Evolutionary conservation across 225 moss, liverwort and hornwort species (phyloP).

Genomic region (Lunularia cruciata): DNA sequence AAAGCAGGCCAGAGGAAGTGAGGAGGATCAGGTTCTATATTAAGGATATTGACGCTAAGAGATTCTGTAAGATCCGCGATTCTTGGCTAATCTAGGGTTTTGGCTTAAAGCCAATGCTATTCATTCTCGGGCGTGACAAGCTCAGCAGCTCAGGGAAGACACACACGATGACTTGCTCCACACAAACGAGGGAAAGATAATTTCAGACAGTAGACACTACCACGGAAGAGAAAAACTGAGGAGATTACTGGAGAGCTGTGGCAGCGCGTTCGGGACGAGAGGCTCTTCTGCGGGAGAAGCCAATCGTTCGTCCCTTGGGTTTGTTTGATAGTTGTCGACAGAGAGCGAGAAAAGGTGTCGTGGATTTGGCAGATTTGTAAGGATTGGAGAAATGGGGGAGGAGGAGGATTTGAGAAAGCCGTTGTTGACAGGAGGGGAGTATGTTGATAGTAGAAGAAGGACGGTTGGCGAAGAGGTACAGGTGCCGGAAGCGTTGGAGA

Average conservation of each 20-base stretch:
- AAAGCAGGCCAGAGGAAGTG: not conserved
- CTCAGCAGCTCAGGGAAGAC: not conserved
- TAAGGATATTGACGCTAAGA: not conserved
- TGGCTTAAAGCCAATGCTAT: not conserved
- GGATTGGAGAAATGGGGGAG: slow-evolving; percentile 32
- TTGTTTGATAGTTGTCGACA: not conserved
- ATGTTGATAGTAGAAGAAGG: slow-evolving; percentile 9
- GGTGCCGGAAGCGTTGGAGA: slow-evolving; percentile 23
- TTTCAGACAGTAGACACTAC: not conserved
- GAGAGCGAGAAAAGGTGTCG: no score
- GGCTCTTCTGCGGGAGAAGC: slow-evolving; percentile 10
- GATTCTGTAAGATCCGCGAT: slow-evolving; percentile 13
- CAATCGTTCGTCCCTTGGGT: no score
- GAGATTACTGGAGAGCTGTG: no score
- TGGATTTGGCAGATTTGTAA: not conserved
- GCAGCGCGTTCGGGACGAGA: not conserved
- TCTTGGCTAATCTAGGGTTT: slow-evolving; percentile 17
- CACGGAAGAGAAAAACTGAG: not conserved
- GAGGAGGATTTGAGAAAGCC: slow-evolving; percentile 34
- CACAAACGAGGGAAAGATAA: not conserved
- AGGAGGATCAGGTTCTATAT: not conserved
- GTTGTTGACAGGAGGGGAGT: slow-evolving; percentile 16
- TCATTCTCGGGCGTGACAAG: not conserved
- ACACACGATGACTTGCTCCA: not conserved
- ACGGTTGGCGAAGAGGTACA: not conserved